phyloP scores from a whole-genome alignment of 495 filamentous ascomycete species.

The Chaetomium tenue region DNA sequence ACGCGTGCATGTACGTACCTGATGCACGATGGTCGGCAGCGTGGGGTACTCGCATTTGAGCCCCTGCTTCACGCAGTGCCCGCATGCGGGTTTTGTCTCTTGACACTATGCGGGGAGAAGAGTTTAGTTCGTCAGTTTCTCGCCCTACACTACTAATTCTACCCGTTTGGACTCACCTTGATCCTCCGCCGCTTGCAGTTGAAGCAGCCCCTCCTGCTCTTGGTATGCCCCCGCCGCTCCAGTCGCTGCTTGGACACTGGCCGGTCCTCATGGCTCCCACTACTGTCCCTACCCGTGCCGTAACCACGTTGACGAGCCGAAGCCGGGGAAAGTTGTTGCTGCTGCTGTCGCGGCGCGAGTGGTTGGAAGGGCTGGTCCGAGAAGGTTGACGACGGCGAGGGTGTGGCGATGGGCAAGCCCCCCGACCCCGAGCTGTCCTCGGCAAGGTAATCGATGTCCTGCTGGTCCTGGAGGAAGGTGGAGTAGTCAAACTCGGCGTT shows the following conservation, averaged over 20 bases:
- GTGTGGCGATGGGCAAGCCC: background rate
- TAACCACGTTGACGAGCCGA: background rate
- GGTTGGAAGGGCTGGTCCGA: background rate
- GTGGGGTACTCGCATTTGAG: constrained; percentile 59
- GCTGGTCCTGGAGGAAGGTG: constrained; percentile 28
- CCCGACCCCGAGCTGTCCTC: constrained; percentile 30
- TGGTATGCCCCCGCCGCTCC: constrained; percentile 56
- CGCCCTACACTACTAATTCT: background rate
- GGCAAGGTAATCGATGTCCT: constrained; percentile 39
- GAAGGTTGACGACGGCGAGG: constrained; percentile 16
- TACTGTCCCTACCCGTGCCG: background rate
- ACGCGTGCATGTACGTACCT: constrained; percentile 32
- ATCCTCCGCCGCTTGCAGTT: constrained; percentile 64
- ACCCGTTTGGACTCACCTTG: constrained; percentile 44
- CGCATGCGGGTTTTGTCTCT: constrained; percentile 57
- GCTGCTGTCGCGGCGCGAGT: constrained; percentile 3
- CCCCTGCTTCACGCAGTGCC: constrained; percentile 57
- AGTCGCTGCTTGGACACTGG: constrained; percentile 30
- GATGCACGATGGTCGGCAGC: constrained; percentile 43
- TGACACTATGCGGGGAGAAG: constrained; percentile 52
- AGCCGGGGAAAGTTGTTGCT: background rate
- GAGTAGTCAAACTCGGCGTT: constrained; percentile 32
- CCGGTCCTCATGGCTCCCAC: background rate
- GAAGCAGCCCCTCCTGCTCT: constrained; percentile 61
- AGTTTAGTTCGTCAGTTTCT: constrained; percentile 7